Evolutionary conservation across 176 grass and related monocot species (phyloP).

Genomic region (Lolium multiflorum): DNA sequence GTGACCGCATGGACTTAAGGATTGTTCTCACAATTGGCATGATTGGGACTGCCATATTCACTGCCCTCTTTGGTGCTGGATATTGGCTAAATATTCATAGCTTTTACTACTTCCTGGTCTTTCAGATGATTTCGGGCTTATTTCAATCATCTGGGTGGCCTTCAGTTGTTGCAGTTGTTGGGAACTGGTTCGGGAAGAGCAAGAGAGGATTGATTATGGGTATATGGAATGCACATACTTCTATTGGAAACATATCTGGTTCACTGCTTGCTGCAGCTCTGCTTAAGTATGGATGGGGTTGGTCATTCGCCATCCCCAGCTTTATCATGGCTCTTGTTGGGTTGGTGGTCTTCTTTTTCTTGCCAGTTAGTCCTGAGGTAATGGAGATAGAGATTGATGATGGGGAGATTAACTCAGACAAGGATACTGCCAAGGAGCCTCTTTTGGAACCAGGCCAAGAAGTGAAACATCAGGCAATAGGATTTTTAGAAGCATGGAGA

Average conservation of each 20-base stretch:
- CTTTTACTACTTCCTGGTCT: conserved; percentile 71
- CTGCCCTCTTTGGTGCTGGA: conserved; percentile 73
- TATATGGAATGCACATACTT: conserved; percentile 91
- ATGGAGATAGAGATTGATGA: conserved; percentile 58
- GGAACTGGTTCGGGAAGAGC: conserved; percentile 91
- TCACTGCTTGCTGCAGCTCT: conserved; percentile 83
- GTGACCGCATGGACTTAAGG: conserved; percentile 76
- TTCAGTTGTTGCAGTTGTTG: conserved; percentile 80
- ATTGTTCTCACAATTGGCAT: conserved; percentile 84
- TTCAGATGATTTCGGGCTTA: conserved; percentile 83
- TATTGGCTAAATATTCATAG: conserved; percentile 87
- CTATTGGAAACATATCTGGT: conserved; percentile 79
- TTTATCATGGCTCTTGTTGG: conserved; percentile 63
- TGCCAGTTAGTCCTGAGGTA: conserved; percentile 66
- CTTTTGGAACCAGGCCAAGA: conserved; percentile 65
- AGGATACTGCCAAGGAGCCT: conserved; percentile 47
- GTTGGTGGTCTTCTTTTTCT: conserved; percentile 66
- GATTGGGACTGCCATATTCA: conserved; percentile 77
- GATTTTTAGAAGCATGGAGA: conserved; percentile 76
- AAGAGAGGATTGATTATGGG: conserved; percentile 92
- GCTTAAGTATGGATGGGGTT: conserved; percentile 80
- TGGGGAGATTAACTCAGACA: conserved; percentile 45
- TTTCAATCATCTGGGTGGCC: conserved; percentile 90
- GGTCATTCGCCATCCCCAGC: conserved; percentile 88
- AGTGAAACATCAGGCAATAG: conserved; percentile 60